These are phyloP conservation scores for Talaromyces rugulosus DNA, from an alignment of 2,329 filamentous ascomycete species.

Conservation along the genomic window DNA sequence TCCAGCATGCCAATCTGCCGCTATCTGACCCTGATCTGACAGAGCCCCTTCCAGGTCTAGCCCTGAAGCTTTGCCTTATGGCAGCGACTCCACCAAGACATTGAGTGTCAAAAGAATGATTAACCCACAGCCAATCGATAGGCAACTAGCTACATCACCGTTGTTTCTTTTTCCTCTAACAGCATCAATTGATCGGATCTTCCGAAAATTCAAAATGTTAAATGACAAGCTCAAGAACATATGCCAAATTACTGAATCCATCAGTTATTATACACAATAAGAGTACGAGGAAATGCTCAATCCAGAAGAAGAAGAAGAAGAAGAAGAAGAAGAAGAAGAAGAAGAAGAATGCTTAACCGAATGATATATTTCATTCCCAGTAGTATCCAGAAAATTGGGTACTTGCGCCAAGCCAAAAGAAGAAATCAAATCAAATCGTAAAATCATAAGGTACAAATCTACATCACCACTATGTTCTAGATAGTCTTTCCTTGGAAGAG, in stretches of 20 bases:
- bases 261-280: neutral
- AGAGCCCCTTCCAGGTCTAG: no score
- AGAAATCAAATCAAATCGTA: neutral
- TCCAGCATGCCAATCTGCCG: no score
- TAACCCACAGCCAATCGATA: no score
- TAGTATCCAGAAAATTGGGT: neutral
- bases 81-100: no score
- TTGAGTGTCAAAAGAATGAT: no score
- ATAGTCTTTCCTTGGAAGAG: neutral
- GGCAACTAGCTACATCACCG: neutral
- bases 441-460: neutral
- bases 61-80: no score
- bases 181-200: neutral
- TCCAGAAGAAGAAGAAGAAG: neutral
- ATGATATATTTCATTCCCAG: neutral
- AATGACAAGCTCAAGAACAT: neutral
- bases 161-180: neutral
- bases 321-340: no score
- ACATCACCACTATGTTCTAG: neutral
- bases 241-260: neutral
- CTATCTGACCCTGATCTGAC: no score
- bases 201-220: neutral
- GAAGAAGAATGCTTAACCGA: neutral
- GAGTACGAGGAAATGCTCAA: neutral
- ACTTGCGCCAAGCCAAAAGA: neutral